Base-by-base conservation (phyloP, 2,329 filamentous ascomycete species). In the Cytospora leucostoma region DNA sequence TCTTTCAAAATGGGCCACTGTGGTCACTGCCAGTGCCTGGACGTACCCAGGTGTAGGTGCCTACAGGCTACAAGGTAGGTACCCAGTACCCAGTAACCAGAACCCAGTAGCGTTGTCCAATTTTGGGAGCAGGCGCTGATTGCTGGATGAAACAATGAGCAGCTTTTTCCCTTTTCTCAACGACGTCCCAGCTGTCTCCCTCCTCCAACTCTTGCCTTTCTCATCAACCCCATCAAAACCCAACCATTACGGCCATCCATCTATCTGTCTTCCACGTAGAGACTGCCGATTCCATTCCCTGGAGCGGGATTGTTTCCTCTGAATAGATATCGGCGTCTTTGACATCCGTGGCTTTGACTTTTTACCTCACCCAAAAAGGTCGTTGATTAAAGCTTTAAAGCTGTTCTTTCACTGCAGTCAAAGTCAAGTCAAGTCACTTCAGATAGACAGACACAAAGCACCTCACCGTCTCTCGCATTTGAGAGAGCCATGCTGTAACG, bases 201-300 rank as follows among this genome's bases (percentile, higher is more conserved):
- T 53, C 57, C 60, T 53, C 59, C 49, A 44, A 32, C 63, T 56
- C 61, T 58, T 37, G 27, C 58, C 49, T 58, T 52, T 51, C 40
- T 51, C 34, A 73, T 71, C 71, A 70, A 54, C 19, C 44, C 44
- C 63, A 66, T 68, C 71, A 47, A 27, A 73, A 63, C 64, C 44
- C 51, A 55, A 55, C 59, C 57, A 21, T 51, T 51, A 61, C 59
- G 52, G 54, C 44, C 59, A 61, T 27, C 44, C 59, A 61, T 27
- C 27, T 27, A 27, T 61, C 59, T 35, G 51, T 61, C 59, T 50
- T 55, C 51, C 59, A 61, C 59, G 59, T 61, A 61, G 59, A 61
- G 59, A 61, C 59, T 61, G 19, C 54, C 59, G 47, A 50, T 52
- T 61, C 59, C 51, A 55, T 55, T 34, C 53, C 49, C 40, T 49